Conservation (phyloP, 805 yeast species). For the Scheffersomyces lignosus region DNA sequence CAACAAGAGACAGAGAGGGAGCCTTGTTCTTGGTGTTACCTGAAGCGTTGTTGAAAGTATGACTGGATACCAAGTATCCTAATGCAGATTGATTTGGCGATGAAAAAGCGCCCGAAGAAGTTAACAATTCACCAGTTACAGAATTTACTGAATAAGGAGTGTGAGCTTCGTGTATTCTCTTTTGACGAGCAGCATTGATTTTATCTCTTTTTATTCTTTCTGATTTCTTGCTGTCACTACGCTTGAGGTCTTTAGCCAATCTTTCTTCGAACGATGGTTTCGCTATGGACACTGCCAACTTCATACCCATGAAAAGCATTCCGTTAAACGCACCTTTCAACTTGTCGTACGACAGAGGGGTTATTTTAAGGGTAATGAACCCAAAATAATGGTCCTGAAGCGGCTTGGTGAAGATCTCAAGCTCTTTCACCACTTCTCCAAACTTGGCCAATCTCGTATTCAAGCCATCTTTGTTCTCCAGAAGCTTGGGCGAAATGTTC, state of each 20-base stretch:
- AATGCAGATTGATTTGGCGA: slow-evolving; percentile 11
- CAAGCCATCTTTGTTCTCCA: slow-evolving; percentile 46
- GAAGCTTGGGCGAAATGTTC: slow-evolving; percentile 56
- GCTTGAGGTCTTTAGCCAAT: slow-evolving; percentile 47
- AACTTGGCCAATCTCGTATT: slow-evolving; percentile 57
- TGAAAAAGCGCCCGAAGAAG: slow-evolving; percentile 5
- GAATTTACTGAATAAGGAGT: slow-evolving; percentile 21
- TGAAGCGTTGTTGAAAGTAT: slow-evolving; percentile 29
- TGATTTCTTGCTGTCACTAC: slow-evolving; percentile 34
- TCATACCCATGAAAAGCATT: slow-evolving; percentile 72
- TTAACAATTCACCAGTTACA: slow-evolving; percentile 16
- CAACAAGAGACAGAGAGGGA: slow-evolving; percentile 30
- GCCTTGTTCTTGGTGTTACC: slow-evolving; percentile 36
- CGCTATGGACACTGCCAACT: slow-evolving; percentile 62
- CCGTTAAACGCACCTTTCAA: slow-evolving; percentile 65
- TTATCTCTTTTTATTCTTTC: slow-evolving; percentile 29
- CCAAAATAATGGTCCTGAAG: slow-evolving; percentile 59
- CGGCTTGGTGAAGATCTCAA: slow-evolving; percentile 59
- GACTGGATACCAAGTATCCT: slow-evolving; percentile 36
- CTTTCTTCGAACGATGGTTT: slow-evolving; percentile 49
- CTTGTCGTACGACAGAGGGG: slow-evolving; percentile 44
- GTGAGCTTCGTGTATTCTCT: slow-evolving; percentile 46
- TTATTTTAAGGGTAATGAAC: slow-evolving; percentile 59
- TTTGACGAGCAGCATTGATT: slow-evolving; percentile 32
- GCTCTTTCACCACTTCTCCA: slow-evolving; percentile 51